Evolutionary conservation across 768 basidiomycete species (phyloP).

Genomic region (Trametes cinnabarina): DNA sequence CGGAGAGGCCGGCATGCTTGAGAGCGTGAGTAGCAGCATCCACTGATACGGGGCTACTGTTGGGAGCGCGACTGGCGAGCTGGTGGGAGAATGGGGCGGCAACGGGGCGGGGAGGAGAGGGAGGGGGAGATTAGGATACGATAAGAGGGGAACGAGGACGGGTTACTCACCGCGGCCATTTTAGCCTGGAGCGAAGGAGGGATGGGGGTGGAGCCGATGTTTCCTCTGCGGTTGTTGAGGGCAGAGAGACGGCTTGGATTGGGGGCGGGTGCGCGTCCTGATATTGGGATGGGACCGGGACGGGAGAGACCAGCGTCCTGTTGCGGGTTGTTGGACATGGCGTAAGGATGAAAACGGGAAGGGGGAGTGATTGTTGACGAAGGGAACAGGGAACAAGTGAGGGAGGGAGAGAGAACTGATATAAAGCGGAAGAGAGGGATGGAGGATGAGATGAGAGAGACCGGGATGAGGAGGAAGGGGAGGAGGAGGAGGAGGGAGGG

Average conservation of each 20-base stretch:
- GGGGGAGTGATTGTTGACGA: not conserved
- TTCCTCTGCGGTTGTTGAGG: slow-evolving; percentile 40
- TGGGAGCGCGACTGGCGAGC: slow-evolving; percentile 46
- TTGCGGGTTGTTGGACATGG: slow-evolving; percentile 20
- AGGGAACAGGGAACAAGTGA: slow-evolving; percentile 13
- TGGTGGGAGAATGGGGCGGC: slow-evolving; percentile 20
- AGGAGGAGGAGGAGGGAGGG: slow-evolving; percentile 1
- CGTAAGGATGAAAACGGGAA: slow-evolving; percentile 4
- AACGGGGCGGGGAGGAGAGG: not conserved
- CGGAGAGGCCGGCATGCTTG: slow-evolving; percentile 8
- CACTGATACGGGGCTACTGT: slow-evolving; percentile 33
- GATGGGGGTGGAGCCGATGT: slow-evolving; percentile 59
- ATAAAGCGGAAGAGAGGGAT: not conserved
- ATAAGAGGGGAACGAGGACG: not conserved
- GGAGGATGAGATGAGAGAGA: too few relatives aligned
- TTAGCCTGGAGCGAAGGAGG: slow-evolving; percentile 90
- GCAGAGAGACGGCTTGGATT: slow-evolving; percentile 27
- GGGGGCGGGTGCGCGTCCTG: slow-evolving; percentile 12
- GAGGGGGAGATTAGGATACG: slow-evolving; percentile 21
- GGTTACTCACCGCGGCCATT: slow-evolving; percentile 76
- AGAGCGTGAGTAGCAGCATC: slow-evolving; percentile 43
- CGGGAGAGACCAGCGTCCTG: slow-evolving; percentile 15
- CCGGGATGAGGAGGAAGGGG: slow-evolving; percentile 13
- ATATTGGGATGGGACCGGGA: slow-evolving; percentile 21
- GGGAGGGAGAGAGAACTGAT: not conserved